Evolutionary conservation across 2,329 filamentous ascomycete genomes (phyloP).

Genomic region (Pyricularia grisea): DNA sequence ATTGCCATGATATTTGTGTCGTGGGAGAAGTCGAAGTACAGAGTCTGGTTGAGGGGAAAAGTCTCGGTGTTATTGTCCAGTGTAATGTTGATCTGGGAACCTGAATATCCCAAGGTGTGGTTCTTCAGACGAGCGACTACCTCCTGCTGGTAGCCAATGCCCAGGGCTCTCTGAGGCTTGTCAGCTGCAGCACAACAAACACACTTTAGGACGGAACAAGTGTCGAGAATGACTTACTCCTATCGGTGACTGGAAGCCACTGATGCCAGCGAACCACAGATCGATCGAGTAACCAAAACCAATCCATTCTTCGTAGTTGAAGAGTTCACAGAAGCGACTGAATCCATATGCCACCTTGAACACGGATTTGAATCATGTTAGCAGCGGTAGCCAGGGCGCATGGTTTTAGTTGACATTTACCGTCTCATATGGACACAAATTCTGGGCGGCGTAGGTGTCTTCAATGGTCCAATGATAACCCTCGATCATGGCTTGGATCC

Average conservation of each 20-base stretch:
- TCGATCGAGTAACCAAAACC: conserved; percentile 65
- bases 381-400: background rate
- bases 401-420: conserved; percentile 16
- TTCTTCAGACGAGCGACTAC: conserved; percentile 61
- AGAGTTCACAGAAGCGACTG: conserved; percentile 64
- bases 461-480: conserved; percentile 53
- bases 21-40: conserved; percentile 73
- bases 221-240: conserved; percentile 32
- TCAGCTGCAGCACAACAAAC: background rate
- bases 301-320: conserved; percentile 67
- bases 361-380: background rate
- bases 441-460: conserved; percentile 60
- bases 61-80: conserved; percentile 58
- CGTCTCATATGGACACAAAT: conserved; percentile 68
- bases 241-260: conserved; percentile 54
- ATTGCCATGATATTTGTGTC: conserved; percentile 66
- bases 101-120: conserved; percentile 50
- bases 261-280: conserved; percentile 51
- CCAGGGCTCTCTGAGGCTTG: conserved; percentile 49
- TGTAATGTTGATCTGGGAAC: conserved; percentile 58
- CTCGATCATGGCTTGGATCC: conserved; percentile 45
- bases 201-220: background rate
- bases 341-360: conserved; percentile 58
- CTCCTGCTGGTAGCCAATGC: conserved; percentile 65
- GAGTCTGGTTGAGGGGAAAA: conserved; percentile 62